Evolutionary conservation across 768 basidiomycete genomes (phyloP), one percentile per base, ranked within the genome.

Genomic region (Boletus eberwhitei): DNA sequence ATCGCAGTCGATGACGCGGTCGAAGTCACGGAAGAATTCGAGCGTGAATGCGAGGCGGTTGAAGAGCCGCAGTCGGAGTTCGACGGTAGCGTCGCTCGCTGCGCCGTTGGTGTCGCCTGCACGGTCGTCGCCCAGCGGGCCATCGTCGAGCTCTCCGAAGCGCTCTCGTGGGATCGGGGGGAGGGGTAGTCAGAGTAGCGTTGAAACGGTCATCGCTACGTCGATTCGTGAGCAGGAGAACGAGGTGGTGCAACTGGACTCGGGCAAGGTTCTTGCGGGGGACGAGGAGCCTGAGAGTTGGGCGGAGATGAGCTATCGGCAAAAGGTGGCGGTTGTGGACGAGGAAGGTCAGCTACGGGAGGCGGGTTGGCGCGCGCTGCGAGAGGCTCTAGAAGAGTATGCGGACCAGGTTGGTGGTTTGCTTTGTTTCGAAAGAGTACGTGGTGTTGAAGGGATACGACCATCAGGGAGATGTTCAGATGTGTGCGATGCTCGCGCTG

Each of bases 391-490:
- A 36, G 86, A 89, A 54, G 70, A 71, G n/a, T 83, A 83, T 63
- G 80, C 82, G 2, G 84, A 86, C 54, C 74, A 83, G 73, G 88
- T 88, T 53, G 8, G 66, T 48, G 3, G 24, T 68, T 56, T 17
- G 39, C 17, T 51, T 42, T 29, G 3, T 26, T 21, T 11, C 14
- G 14, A 26, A 2, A 16, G 40, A 32, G 32, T 24, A 39, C 5
- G 35, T 8, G 36, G 24, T 8, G 12, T 32, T 58, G 26, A 60
- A 52, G 42, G 50, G 21, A 14, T 37, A 17, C 21, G 39, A 55
- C n/a, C 16, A 24, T 44, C 54, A 91, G 86, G 90, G 90, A 14
- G 86, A 93, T 62, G 74, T 90, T 2, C 90, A 91, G 63, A 88
- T 84, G 77, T 91, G 89, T 68, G 83, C 88, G 1, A 81, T 88